These are phyloP conservation scores for Suillus plorans DNA, from an alignment of 768 basidiomycete species.

Conservation along the genomic window DNA sequence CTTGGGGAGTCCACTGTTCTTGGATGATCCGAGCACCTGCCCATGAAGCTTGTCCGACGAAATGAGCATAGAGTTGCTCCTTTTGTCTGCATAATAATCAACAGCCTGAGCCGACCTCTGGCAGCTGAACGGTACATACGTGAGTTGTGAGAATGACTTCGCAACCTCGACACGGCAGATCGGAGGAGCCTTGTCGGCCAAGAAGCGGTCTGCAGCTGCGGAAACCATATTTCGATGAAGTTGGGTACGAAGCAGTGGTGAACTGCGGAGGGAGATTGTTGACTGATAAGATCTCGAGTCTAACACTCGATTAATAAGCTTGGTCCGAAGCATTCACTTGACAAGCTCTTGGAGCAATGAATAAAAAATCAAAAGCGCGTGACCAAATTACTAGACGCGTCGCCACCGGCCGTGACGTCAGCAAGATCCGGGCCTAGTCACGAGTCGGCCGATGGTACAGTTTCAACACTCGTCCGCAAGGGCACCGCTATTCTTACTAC, in stretches of 20 bases:
- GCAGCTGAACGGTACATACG: conserved; percentile 35
- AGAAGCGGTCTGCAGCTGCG: conserved; percentile 55
- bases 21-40: conserved; percentile 83
- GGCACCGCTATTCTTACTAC: no score
- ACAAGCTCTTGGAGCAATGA: background rate
- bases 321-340: conserved; percentile 8
- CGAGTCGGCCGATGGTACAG: background rate
- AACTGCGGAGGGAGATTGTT: background rate
- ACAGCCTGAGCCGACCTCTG: no score
- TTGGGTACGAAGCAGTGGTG: background rate
- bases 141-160: conserved; percentile 68
- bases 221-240: conserved; percentile 32
- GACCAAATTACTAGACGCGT: background rate
- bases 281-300: conserved; percentile 10
- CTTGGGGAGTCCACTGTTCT: conserved; percentile 79
- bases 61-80: conserved; percentile 82
- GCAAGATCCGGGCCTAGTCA: background rate
- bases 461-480: no score
- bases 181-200: conserved; percentile 77
- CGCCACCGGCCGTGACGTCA: background rate
- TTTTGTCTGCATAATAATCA: conserved; percentile 45
- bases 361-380: background rate
- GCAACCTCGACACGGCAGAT: conserved; percentile 69
- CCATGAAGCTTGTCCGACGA: conserved; percentile 72
- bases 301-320: conserved; percentile 10